These are phyloP conservation scores for Aspergillus neotritici DNA, from an alignment of 2,329 filamentous ascomycete species.

Conservation along the genomic window DNA sequence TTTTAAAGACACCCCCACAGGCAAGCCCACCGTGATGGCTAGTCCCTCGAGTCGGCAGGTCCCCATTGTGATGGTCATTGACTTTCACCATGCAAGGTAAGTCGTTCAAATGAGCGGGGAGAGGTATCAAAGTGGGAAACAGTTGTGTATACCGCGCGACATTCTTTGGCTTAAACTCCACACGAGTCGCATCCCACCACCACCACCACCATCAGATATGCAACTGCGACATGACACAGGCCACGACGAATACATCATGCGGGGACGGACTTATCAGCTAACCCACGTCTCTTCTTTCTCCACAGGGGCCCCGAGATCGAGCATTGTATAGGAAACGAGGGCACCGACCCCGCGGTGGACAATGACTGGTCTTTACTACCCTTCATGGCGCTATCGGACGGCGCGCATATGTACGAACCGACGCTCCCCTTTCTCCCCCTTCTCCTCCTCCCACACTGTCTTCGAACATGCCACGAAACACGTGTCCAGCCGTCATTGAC, in stretches of 20 bases:
- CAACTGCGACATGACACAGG: background rate
- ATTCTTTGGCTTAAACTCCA: too few relatives aligned
- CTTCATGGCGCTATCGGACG: conserved; percentile 95
- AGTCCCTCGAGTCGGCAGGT: conserved; percentile 44
- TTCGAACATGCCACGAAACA: conserved; percentile 1
- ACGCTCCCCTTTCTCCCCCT: conserved; percentile 3
- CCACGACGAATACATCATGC: background rate
- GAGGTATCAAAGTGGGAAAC: too few relatives aligned
- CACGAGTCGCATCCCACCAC: too few relatives aligned
- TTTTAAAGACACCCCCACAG: too few relatives aligned
- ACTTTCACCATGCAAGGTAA: conserved; percentile 69
- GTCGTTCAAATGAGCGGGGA: conserved; percentile 9
- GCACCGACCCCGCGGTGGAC: conserved; percentile 68
- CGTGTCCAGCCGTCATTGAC: conserved; percentile 9
- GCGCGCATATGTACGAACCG: conserved; percentile 73
- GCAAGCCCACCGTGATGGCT: conserved; percentile 23
- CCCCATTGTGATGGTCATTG: conserved; percentile 72
- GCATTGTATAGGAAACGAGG: conserved; percentile 78
- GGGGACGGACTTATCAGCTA: conserved; percentile 3
- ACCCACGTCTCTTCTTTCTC: background rate
- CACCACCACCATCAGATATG: background rate
- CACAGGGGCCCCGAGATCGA: conserved; percentile 83
- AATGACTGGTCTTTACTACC: conserved; percentile 89
- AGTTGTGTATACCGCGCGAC: too few relatives aligned
- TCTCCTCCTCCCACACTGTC: conserved; percentile 1